A percentile compares a stretch with the other conserved stretches of the same genome.
Evolutionary conservation across 1,284 basidiomycete species (phyloP).

Genomic region (Schizophyllum commune): DNA sequence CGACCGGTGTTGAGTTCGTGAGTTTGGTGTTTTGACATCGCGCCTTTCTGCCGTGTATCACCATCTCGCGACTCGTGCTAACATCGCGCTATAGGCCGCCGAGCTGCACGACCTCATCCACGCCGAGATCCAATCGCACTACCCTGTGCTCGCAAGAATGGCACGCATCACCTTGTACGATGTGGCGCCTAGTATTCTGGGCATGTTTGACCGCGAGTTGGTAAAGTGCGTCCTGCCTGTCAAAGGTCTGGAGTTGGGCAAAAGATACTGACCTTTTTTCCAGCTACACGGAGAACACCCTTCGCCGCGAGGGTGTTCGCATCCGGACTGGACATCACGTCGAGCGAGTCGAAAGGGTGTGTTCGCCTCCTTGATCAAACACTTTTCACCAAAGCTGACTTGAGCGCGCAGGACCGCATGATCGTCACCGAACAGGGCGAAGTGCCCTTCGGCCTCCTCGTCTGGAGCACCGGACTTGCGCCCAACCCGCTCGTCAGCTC

Average conservation of each 20-base stretch:
- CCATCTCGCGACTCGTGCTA: not conserved
- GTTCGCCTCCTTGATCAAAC: not conserved
- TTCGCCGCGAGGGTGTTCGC: conserved; percentile 71
- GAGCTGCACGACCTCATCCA: conserved; percentile 82
- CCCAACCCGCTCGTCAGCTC: conserved; percentile 70
- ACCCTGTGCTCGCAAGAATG: conserved; percentile 53
- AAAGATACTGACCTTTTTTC: conserved; percentile 4
- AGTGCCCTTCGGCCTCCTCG: conserved; percentile 74
- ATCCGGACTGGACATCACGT: conserved; percentile 77
- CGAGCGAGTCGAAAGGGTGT: conserved; percentile 52
- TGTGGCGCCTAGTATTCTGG: conserved; percentile 75
- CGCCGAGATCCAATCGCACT: conserved; percentile 64
- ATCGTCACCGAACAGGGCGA: conserved; percentile 59
- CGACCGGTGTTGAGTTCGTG: conserved; percentile 73
- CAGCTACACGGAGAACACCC: conserved; percentile 67
- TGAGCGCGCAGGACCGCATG: conserved; percentile 34
- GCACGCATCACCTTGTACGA: conserved; percentile 75
- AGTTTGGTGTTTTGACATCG: too few relatives aligned
- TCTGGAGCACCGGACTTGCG: conserved; percentile 82
- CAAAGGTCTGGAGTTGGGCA: not conserved
- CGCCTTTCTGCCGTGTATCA: too few relatives aligned
- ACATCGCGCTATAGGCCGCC: conserved; percentile 35
- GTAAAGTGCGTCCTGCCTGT: conserved; percentile 39
- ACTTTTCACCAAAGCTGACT: not conserved
- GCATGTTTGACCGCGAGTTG: conserved; percentile 68